Base-by-base conservation (phyloP, 2,329 filamentous ascomycete species). In the Neospermospora avenae region DNA sequence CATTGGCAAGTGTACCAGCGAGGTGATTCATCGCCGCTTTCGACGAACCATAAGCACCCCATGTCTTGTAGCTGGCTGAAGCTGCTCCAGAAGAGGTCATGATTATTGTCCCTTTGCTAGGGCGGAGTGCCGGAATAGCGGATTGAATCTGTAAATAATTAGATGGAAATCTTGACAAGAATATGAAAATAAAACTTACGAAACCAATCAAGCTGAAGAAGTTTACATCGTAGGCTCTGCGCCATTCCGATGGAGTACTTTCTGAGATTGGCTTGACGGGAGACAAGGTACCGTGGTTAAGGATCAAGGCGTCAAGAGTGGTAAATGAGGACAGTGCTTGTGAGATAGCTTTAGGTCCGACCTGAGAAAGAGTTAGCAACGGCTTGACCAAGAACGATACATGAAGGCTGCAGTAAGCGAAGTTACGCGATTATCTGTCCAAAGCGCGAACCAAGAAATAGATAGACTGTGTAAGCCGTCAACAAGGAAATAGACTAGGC, bases 21-120 rank as follows among this genome's bases (percentile, higher is more conserved):
- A 96, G 76, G 67, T 93, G 90, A 73, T 96, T 96, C 69, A 95
- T 72, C 1, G 89, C 91, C 0, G 91, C 91, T 75, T 96, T 96
- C 18, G 87, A 85, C 1, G 89, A 86, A 1, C 91, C 91, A 70
- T 96, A 96, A 3, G 87, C 82, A 37, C 86, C 89, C 91, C 91
- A 96, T 0, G 84, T 84, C 1, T 81, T 77, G 70, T 91, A 93
- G 0, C 83, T 82, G 49, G 79, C 81, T 3, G 76, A 74, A 1
- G 91, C 83, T 0, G 92, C 92, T 1, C 93, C 92, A 0, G 90
- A 93, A 0, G 90, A 95, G 10, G 89, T 84, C 71, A 95, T 86
- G 13, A 96, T 76, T 37, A 96, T 86, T 60, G 83, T 83, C 3
- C 93, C 92, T 34, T 86, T 80, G 3, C 82, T 79, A 63, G 84